Conservation (phyloP, 2,329 filamentous ascomycete genomes). For the Parastagonospora avenae region DNA sequence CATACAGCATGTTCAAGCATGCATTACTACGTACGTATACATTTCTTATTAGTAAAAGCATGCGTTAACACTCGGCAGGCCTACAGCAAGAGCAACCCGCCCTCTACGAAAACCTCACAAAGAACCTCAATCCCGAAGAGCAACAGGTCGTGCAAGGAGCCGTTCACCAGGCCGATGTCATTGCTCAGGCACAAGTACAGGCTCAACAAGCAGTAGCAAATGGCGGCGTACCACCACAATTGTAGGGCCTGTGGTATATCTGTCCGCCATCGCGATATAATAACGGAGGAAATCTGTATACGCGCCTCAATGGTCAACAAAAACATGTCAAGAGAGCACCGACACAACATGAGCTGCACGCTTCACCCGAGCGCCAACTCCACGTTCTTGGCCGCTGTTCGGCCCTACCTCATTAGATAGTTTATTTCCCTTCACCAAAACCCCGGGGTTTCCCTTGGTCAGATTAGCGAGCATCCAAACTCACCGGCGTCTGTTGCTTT, state of each 20-base stretch:
- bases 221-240: slow-evolving; percentile 19
- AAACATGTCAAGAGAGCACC: too few species aligned
- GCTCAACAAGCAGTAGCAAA: slow-evolving; percentile 29
- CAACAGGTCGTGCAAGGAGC: slow-evolving; percentile 80
- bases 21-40: slow-evolving; percentile 76
- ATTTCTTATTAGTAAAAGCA: background rate
- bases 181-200: slow-evolving; percentile 42
- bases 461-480: slow-evolving; percentile 40
- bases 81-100: slow-evolving; percentile 91
- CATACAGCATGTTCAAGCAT: slow-evolving; percentile 85
- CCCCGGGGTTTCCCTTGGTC: slow-evolving; percentile 30
- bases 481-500: slow-evolving; percentile 30
- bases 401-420: slow-evolving; percentile 19
- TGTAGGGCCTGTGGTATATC: slow-evolving; percentile 13
- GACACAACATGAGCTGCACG: too few species aligned
- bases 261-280: background rate
- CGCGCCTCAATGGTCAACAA: too few species aligned
- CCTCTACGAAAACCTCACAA: slow-evolving; percentile 80
- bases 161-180: slow-evolving; percentile 70
- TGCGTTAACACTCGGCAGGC: slow-evolving; percentile 59
- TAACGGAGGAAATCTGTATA: too few species aligned
- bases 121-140: slow-evolving; percentile 79
- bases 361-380: too few species aligned
- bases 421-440: slow-evolving; percentile 18
- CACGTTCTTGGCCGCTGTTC: too few species aligned